A percentile compares a stretch with the other conserved stretches of the same genome.
Conservation (phyloP, 2,329 filamentous ascomycete species). For the Cercospora sp. region DNA sequence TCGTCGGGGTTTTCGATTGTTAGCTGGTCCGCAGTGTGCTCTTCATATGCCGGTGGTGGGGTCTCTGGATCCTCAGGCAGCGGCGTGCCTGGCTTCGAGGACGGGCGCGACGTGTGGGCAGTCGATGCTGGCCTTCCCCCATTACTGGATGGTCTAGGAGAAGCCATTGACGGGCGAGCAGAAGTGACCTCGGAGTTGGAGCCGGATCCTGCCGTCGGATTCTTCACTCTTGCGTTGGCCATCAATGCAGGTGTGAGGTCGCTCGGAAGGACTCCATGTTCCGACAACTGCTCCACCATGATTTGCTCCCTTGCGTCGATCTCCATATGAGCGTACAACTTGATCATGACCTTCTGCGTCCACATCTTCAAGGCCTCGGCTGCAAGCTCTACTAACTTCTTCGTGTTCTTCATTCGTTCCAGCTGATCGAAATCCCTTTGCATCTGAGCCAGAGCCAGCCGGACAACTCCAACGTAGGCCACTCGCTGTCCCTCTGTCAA, state of each 20-base stretch:
- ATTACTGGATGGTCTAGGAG: slow-evolving; percentile 27
- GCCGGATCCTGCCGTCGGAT: slow-evolving; percentile 55
- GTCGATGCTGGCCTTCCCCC: slow-evolving; percentile 24
- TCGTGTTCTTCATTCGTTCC: slow-evolving; percentile 63
- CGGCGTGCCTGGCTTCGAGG: slow-evolving; percentile 40
- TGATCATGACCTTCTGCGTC: slow-evolving; percentile 97
- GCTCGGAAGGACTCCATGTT: slow-evolving; percentile 81
- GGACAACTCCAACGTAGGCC: slow-evolving; percentile 88
- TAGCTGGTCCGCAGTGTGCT: slow-evolving; percentile 68
- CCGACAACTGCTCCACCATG: slow-evolving; percentile 96
- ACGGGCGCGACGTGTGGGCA: slow-evolving; percentile 17
- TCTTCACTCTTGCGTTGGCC: slow-evolving; percentile 88
- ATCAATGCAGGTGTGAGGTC: slow-evolving; percentile 86
- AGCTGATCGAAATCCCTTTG: slow-evolving; percentile 65
- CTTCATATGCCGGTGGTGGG: slow-evolving; percentile 56
- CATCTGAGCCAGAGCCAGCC: slow-evolving; percentile 78
- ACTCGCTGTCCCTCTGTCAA: slow-evolving; percentile 94
- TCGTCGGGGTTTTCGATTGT: slow-evolving; percentile 81
- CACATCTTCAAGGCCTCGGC: slow-evolving; percentile 87
- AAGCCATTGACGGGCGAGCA: slow-evolving; percentile 35
- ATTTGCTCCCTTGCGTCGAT: slow-evolving; percentile 87
- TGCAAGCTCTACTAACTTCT: slow-evolving; percentile 69
- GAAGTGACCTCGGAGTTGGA: slow-evolving; percentile 32
- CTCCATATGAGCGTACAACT: slow-evolving; percentile 94
- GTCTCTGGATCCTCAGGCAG: slow-evolving; percentile 21